phyloP scores from a whole-genome alignment of 208 protist species.

The Porcisia deanei region DNA sequence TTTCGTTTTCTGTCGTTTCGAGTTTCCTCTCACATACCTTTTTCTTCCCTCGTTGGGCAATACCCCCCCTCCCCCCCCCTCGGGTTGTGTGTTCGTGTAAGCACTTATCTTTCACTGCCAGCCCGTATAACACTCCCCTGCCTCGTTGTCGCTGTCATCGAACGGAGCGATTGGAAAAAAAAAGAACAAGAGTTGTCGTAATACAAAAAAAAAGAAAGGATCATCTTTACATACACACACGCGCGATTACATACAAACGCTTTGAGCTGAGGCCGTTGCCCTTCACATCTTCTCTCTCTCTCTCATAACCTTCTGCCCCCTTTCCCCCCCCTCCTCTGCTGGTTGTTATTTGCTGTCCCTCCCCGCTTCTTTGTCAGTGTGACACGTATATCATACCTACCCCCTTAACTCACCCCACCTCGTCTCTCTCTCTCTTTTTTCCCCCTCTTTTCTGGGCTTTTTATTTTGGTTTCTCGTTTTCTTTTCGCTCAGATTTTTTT shows the following conservation, averaged over 20 bases:
- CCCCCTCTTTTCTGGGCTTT: neutral
- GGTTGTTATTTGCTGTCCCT: neutral
- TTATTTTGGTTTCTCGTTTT: too few species aligned
- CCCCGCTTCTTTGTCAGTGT: neutral
- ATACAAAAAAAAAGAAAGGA: neutral
- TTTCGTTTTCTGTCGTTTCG: neutral
- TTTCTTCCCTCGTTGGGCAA: neutral
- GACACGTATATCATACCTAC: neutral
- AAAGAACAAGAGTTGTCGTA: too few species aligned
- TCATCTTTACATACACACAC: conserved; percentile 1
- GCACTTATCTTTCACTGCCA: neutral
- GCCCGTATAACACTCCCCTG: neutral
- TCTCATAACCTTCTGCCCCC: neutral
- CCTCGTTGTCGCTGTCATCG: neutral
- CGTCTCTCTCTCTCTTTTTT: neutral
- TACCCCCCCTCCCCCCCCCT: neutral
- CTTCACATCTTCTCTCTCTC: neutral
- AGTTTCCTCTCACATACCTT: neutral
- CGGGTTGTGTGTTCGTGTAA: neutral
- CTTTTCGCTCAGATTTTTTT: too few species aligned
- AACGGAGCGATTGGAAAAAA: neutral
- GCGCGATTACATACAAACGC: neutral
- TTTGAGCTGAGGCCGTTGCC: neutral
- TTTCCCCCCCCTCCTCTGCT: neutral
- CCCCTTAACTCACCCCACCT: neutral